A percentile compares a stretch with the other conserved stretches of the same genome.
phyloP scores from a whole-genome alignment of 2,329 filamentous ascomycete species.

The Didymella pinodella region DNA sequence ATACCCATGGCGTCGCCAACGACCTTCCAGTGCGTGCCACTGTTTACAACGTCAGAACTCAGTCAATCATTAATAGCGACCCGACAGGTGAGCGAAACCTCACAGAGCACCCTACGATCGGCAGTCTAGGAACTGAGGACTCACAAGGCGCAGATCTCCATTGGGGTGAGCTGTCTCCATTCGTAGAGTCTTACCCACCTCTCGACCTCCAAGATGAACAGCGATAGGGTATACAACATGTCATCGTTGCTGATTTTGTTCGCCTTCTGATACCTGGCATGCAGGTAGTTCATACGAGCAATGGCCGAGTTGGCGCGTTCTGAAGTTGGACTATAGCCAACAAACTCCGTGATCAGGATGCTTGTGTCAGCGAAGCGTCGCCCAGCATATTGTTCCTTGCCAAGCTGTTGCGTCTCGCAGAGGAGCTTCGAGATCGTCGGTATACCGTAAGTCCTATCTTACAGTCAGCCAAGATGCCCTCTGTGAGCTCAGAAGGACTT shows the following conservation, averaged over 20 bases:
- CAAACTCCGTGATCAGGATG: constrained; percentile 46
- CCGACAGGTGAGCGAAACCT: background rate
- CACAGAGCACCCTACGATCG: no score
- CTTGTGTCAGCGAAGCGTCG: constrained; percentile 45
- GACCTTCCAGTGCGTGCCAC: constrained; percentile 73
- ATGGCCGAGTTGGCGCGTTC: constrained; percentile 57
- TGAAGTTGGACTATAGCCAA: constrained; percentile 34
- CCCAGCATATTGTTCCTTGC: constrained; percentile 31
- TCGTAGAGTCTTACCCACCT: constrained; percentile 72
- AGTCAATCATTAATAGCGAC: background rate
- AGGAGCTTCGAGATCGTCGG: constrained; percentile 49
- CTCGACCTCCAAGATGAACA: constrained; percentile 72
- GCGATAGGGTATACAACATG: constrained; percentile 69
- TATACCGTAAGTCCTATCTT: constrained; percentile 47
- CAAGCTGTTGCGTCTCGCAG: constrained; percentile 45
- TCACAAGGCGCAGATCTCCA: constrained; percentile 71
- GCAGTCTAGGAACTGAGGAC: background rate
- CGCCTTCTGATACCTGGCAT: constrained; percentile 63
- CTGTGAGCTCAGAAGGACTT: background rate
- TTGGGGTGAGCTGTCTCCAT: constrained; percentile 71
- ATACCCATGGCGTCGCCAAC: constrained; percentile 76
- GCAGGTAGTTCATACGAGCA: constrained; percentile 71
- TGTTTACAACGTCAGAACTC: constrained; percentile 12
- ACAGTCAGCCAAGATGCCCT: background rate
- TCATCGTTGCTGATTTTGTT: constrained; percentile 69